Evolutionary conservation across 163 green algal genomes (phyloP), one percentile per base, ranked within the genome.

Genomic region (Scenedesmus sp.): DNA sequence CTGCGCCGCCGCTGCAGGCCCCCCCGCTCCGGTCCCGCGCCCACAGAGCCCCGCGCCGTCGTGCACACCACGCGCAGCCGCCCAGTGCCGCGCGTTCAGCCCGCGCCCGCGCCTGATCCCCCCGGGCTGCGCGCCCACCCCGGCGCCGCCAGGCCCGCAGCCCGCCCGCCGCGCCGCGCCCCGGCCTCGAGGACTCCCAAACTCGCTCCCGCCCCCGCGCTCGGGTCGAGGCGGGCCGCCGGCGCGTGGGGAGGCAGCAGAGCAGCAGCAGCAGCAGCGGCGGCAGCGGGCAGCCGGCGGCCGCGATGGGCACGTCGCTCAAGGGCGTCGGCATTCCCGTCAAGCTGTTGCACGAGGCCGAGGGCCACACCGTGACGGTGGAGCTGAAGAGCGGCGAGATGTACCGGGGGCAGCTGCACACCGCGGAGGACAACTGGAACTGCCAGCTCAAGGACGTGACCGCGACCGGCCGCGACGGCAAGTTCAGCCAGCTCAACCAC

Each of bases 351-450:
- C 97, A 99, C 82, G 97, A 99, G 80, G 92, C 95, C 6, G 94
- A 98, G 66, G 97, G 97, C 10, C 97, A 99, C 86, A 85, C 95
- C 13, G 87, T 98, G 17, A 99, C 95, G 60, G 95, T 98, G 53
- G 97, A 99, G 86, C 86, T 99, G 1, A 99, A 99, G 83, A 94
- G 75, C 4, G 97, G 97, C 0, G 96, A 99, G 84, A 93, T 93
- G 45, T 99, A 98, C 71, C 85, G 97, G 4, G 97, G 97, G 0
- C 94, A 96, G 81, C 88, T 99, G 17, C 83, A 92, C 42, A 92
- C 97, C n/a, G 91, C 91, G 4, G 96, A 99, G 88, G 97, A 99
- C 86, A 99, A 99, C 89, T 98, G 95, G 97, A 99, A 99, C 78
- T 92, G 90, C 64, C 97, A 99, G 80, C 75, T 99, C 14, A 95